Evolutionary conservation across 106 monocot genomes (phyloP).

Genomic region (Dendrobium officinale): DNA sequence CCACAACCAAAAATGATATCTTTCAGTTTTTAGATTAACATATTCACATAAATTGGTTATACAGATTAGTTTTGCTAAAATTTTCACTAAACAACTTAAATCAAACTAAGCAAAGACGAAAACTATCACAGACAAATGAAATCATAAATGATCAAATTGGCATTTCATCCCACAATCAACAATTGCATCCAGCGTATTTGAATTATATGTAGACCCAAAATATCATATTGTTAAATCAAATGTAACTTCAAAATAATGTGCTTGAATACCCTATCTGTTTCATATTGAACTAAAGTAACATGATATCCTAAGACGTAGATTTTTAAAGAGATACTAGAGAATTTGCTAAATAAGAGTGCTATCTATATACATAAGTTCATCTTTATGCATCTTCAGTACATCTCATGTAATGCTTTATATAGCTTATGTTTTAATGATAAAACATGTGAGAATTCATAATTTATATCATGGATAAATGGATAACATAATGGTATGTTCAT

Average conservation of each 20-base stretch:
- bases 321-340: not conserved
- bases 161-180: not conserved
- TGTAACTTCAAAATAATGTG: not conserved
- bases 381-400: not conserved
- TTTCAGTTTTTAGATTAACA: too few relatives aligned
- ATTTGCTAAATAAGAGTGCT: not conserved
- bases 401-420: not conserved
- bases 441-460: not conserved
- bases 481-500: not conserved
- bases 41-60: too few relatives aligned
- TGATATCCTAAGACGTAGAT: not conserved
- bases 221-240: not conserved
- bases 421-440: not conserved
- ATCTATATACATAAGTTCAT: not conserved
- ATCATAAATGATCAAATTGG: not conserved
- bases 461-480: slow-evolving; percentile 1
- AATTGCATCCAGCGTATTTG: not conserved
- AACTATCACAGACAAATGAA: too few relatives aligned
- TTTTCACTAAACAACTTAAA: too few relatives aligned
- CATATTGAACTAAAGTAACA: not conserved
- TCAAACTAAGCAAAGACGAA: too few relatives aligned
- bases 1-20: too few relatives aligned
- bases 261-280: not conserved
- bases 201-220: not conserved
- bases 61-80: too few relatives aligned